Evolutionary conservation across 2,329 filamentous ascomycete species (phyloP), one percentile per base, ranked within the genome.

Genomic region (Aspergillus proliferans): DNA sequence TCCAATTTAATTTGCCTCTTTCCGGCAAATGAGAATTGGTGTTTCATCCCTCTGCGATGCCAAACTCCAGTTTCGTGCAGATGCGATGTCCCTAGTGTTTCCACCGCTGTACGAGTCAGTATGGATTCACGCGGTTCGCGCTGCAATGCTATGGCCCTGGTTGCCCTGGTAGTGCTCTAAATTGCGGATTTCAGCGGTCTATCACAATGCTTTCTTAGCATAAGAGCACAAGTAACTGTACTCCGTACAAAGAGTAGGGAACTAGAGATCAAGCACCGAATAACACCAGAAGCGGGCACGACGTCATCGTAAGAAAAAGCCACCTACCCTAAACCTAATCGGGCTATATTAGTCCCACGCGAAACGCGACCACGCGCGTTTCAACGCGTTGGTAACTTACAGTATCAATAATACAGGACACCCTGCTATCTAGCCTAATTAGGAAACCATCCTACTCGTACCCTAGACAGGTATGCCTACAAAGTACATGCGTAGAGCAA

Each of bases 11-110:
- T 24, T 38, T 10, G n/a, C 4, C 6, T 12, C 26, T 8, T 19
- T 19, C 10, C 4, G 38, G 18, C 38, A 40, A 40, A 40, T 40
- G 6, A 40, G 18, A 21, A 21, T 33, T 33, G 34, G 28, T 9
- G 43, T 18, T 26, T 22, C n/a, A 9, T 24, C 18, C n/a, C 15
- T 38, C 36, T 39, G n/a, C 24, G 50, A 50, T 47, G 40, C 48
- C 48, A 34, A 51, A 50, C 48, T 52, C 54, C 55, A 52, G 51
- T 50, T 52, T 51, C 50, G 42, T 52, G 53, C 54, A 59, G 51
- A 48, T 53, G 48, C 45, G 49, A 33, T 38, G 51, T 49, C 54
- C 14, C 34, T 36, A 36, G 34, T 30, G 10, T 30, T 30, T 30
- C 26, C 26, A 30, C 26, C 26, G 26, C 26, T 30, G 26, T 30